These are phyloP conservation scores for Sutorius eximius DNA, from an alignment of 1,284 basidiomycete genomes.

Conservation along the genomic window DNA sequence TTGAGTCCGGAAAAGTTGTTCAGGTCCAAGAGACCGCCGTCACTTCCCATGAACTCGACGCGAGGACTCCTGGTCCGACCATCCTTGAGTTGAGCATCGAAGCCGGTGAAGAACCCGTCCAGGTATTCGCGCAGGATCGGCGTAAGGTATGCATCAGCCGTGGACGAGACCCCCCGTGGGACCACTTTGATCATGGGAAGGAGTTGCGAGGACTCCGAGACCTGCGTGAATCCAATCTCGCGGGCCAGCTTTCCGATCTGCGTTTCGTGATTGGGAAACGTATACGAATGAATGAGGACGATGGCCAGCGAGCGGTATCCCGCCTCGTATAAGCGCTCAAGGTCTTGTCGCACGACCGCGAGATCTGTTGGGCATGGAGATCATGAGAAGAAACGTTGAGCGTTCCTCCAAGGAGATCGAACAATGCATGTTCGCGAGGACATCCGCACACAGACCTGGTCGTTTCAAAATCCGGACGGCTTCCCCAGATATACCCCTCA, in stretches of 20 bases:
- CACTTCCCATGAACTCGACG: conserved; percentile 74
- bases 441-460: conserved; percentile 49
- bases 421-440: neutral
- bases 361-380: conserved; percentile 43
- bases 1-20: conserved; percentile 75
- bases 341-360: conserved; percentile 51
- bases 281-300: conserved; percentile 90
- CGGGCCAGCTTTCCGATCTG: conserved; percentile 74
- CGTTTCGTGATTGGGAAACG: conserved; percentile 81
- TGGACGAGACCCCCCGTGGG: conserved; percentile 87
- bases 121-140: conserved; percentile 86
- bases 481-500: conserved; percentile 86
- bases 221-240: conserved; percentile 80
- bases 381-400: conserved; percentile 7
- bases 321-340: conserved; percentile 67
- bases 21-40: conserved; percentile 73
- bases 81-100: conserved; percentile 68
- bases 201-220: conserved; percentile 86
- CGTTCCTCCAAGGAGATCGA: neutral
- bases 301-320: conserved; percentile 87
- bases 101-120: conserved; percentile 91
- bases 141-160: conserved; percentile 95
- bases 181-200: conserved; percentile 97
- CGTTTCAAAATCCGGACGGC: conserved; percentile 83
- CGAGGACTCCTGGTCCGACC: conserved; percentile 37